Percentiles rank a stretch among this genome's conserved stretches.
phyloP scores from a whole-genome alignment of 2,329 filamentous ascomycete genomes.

The Penicillium crustosum region DNA sequence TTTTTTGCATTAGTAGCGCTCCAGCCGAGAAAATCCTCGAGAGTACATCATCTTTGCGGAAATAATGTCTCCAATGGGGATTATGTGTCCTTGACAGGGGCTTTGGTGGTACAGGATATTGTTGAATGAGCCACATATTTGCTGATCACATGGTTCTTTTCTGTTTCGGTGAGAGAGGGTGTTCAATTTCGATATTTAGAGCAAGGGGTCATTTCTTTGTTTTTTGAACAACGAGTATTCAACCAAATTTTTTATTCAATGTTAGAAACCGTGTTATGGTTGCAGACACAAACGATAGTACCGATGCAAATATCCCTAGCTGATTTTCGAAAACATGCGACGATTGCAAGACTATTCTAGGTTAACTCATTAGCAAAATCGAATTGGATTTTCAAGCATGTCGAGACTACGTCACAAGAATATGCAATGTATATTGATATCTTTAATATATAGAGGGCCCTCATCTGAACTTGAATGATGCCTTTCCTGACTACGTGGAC shows the following conservation, averaged over 20 bases:
- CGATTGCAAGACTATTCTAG: background rate
- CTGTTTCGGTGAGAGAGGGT: background rate
- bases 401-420: too few relatives aligned
- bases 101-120: background rate
- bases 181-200: background rate
- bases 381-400: background rate
- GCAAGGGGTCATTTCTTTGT: background rate
- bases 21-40: background rate
- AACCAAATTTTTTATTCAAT: background rate
- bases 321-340: background rate
- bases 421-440: too few relatives aligned
- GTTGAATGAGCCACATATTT: background rate
- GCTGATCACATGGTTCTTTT: background rate
- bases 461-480: too few relatives aligned
- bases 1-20: conserved; percentile 12
- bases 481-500: background rate
- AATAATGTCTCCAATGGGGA: background rate
- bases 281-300: background rate
- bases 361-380: background rate
- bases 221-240: too few relatives aligned
- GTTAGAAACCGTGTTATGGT: background rate
- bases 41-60: background rate
- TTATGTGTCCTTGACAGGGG: background rate
- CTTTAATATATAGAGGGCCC: too few relatives aligned
- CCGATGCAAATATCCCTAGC: background rate